Base-by-base conservation (phyloP, 1,284 basidiomycete species). In the Malassezia sympodialis region DNA sequence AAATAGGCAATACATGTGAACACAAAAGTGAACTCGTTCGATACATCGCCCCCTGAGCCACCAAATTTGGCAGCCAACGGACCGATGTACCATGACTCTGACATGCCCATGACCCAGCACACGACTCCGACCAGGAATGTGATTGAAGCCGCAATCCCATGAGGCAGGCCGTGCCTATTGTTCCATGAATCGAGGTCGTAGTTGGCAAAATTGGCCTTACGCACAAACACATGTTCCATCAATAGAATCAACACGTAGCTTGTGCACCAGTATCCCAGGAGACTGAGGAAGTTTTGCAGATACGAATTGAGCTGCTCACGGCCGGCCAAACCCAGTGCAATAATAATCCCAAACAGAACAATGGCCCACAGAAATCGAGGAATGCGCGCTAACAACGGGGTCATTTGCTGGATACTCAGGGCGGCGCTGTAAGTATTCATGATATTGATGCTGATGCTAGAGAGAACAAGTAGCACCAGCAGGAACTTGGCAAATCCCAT, bases 141-240 rank as follows among this genome's bases (percentile, higher is more conserved):
- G 21, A 27, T 30, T 4, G 42, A 2, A 14, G 42, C 42, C 24
- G 42, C 42, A 23, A 32, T 46, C 10, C 44, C 44, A 24, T 46
- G 44, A 14, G 44, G 44, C 44, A 46, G 24, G 17, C 26, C 28
- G 10, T 32, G 28, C 44, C 31, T 19, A 14, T 31, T 17, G 17
- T 30, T 19, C 27, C 44, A 32, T 3, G 19, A 23, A 4, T 32
- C 44, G 27, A 30, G 44, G 50, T 65, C 63, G 37, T 63, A 48
- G 19, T 56, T 56, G 11, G 61, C 58, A 11, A 59, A 59, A 8
- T 49, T 51, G 11, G 51, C 45, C 53, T 68, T 65, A 35, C 42
- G 42, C 26, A 43, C 28, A 30, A 43, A 26, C 8, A 30, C 14
- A n/a, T 43, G 42, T 24, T 43, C 42, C 42, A 43, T 43, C 42